These are phyloP conservation scores for Rhamnella rubrinervis DNA, from an alignment of 331 rosid genomes.

Conservation along the genomic window DNA sequence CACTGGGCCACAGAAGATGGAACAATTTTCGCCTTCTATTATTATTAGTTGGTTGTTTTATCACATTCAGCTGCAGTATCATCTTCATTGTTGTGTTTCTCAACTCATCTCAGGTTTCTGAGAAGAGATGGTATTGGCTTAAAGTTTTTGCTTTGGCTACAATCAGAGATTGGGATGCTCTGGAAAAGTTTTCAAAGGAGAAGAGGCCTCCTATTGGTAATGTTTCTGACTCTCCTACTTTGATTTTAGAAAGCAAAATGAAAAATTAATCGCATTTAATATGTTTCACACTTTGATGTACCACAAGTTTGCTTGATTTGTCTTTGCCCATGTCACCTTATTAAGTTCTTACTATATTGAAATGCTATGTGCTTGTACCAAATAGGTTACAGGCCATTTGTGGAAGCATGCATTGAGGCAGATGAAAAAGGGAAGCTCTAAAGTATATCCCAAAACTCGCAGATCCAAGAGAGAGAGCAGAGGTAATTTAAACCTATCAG, in stretches of 20 bases:
- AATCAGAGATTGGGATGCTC: conserved; percentile 85
- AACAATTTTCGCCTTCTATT: conserved; percentile 4
- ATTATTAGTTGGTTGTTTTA: background rate
- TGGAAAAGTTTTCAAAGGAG: conserved; percentile 91
- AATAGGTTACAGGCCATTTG: conserved; percentile 86
- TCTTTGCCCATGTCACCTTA: background rate
- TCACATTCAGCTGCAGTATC: conserved; percentile 1
- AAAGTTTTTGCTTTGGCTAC: conserved; percentile 97
- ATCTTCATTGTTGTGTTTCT: background rate
- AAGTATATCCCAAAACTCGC: conserved; percentile 92
- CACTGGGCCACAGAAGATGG: background rate
- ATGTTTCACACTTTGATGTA: no score
- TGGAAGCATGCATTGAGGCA: conserved; percentile 96
- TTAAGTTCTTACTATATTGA: conserved; percentile 8
- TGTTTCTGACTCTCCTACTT: conserved; percentile 15
- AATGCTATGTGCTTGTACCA: conserved; percentile 21
- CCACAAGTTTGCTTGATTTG: background rate
- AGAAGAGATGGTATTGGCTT: conserved; percentile 99
- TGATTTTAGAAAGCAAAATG: conserved; percentile 4
- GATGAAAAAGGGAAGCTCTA: conserved; percentile 90
- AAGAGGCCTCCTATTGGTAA: conserved; percentile 89
- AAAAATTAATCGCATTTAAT: background rate
- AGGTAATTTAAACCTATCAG: conserved; percentile 46
- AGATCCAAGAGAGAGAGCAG: conserved; percentile 94
- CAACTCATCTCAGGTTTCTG: conserved; percentile 67